Evolutionary conservation across 768 basidiomycete species (phyloP).

Genomic region (Cubamyces lactineus): DNA sequence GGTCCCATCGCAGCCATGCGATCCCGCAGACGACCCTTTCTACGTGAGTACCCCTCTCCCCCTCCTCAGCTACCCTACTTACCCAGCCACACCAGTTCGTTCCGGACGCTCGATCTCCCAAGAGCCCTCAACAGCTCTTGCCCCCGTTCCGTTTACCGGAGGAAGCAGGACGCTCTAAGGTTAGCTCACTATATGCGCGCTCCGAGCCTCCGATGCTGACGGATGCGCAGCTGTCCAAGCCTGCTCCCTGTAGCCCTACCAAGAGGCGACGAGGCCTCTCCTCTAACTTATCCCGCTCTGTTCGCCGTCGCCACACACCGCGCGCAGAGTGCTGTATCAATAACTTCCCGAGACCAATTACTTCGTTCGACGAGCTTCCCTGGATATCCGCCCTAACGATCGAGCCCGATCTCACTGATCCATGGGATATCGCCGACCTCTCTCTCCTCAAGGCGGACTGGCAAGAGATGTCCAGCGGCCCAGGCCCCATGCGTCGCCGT

Average conservation of each 20-base stretch:
- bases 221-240: slow-evolving; percentile 41
- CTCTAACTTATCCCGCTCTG: slow-evolving; percentile 42
- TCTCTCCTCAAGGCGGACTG: slow-evolving; percentile 50
- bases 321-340: slow-evolving; percentile 46
- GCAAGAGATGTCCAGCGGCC: slow-evolving; percentile 20
- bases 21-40: slow-evolving; percentile 31
- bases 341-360: slow-evolving; percentile 33
- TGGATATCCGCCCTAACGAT: slow-evolving; percentile 67
- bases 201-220: slow-evolving; percentile 16
- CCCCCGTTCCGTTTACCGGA: slow-evolving; percentile 44
- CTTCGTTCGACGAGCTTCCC: slow-evolving; percentile 63
- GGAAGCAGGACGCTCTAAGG: slow-evolving; percentile 21
- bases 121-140: slow-evolving; percentile 40
- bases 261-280: slow-evolving; percentile 41
- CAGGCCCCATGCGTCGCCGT: slow-evolving; percentile 62
- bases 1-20: slow-evolving; percentile 32
- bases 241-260: slow-evolving; percentile 41
- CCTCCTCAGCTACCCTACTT: slow-evolving; percentile 2
- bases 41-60: slow-evolving; percentile 24
- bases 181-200: slow-evolving; percentile 21
- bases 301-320: slow-evolving; percentile 46
- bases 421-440: slow-evolving; percentile 66
- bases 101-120: slow-evolving; percentile 27
- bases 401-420: slow-evolving; percentile 44
- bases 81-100: slow-evolving; percentile 29